phyloP scores from a whole-genome alignment of 495 filamentous ascomycete species.

The Neurospora africana region DNA sequence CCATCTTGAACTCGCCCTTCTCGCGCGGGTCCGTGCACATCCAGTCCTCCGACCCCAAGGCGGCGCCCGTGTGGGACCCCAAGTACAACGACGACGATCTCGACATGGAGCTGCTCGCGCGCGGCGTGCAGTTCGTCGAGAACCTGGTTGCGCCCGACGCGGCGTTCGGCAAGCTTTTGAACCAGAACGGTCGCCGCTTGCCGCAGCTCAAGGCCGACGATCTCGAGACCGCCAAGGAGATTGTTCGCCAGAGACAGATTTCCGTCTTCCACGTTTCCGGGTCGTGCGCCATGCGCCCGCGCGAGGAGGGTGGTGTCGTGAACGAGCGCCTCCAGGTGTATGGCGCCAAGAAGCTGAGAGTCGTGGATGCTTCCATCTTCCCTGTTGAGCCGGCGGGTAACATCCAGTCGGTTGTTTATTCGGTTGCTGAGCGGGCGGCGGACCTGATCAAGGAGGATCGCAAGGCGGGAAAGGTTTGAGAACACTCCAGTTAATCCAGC shows the following conservation, averaged over 20 bases:
- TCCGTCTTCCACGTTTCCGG: slow-evolving; percentile 30
- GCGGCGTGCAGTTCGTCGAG: slow-evolving; percentile 35
- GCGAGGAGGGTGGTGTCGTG: slow-evolving; percentile 30
- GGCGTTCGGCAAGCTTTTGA: slow-evolving; percentile 27
- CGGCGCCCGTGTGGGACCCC: slow-evolving; percentile 40
- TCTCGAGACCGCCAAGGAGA: slow-evolving; percentile 26
- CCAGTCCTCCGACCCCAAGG: slow-evolving; percentile 20
- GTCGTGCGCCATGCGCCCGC: slow-evolving; percentile 27
- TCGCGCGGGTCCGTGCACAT: slow-evolving; percentile 51
- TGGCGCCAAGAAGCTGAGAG: slow-evolving; percentile 34
- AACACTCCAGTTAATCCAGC: not conserved
- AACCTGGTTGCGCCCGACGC: slow-evolving; percentile 27
- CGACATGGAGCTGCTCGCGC: slow-evolving; percentile 40
- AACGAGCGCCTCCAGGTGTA: slow-evolving; percentile 37
- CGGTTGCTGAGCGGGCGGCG: slow-evolving; percentile 44
- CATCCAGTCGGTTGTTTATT: slow-evolving; percentile 42
- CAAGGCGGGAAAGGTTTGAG: not conserved
- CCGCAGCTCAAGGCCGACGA: slow-evolving; percentile 15
- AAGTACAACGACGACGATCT: slow-evolving; percentile 43
- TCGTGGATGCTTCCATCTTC: slow-evolving; percentile 47
- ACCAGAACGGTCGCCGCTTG: slow-evolving; percentile 19
- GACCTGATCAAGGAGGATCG: slow-evolving; percentile 40
- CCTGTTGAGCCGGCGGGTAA: slow-evolving; percentile 38
- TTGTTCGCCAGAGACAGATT: slow-evolving; percentile 27
- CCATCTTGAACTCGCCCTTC: slow-evolving; percentile 39